These are phyloP conservation scores for Clavariopsis aquatica DNA, from an alignment of 495 filamentous ascomycete genomes.

Conservation along the genomic window DNA sequence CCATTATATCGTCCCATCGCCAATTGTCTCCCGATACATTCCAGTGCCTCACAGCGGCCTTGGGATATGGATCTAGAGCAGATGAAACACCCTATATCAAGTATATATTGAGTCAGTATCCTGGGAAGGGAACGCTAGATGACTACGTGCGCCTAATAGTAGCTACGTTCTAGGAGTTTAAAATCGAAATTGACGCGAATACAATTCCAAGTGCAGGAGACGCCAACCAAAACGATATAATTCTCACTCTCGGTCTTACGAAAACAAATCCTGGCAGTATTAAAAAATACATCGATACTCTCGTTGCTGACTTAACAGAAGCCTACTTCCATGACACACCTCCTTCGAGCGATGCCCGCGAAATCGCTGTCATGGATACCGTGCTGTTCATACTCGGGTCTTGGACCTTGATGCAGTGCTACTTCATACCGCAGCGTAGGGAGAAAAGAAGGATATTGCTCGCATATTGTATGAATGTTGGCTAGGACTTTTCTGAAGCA, in stretches of 20 bases:
- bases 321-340: neutral
- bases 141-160: conserved; percentile 1
- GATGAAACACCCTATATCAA: conserved; percentile 2
- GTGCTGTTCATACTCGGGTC: conserved; percentile 4
- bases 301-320: neutral
- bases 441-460: neutral
- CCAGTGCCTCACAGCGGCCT: neutral
- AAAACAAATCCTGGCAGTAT: neutral
- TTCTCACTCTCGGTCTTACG: neutral
- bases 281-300: conserved; percentile 1
- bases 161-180: neutral
- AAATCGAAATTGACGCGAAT: neutral
- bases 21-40: conserved; percentile 3
- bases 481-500: neutral
- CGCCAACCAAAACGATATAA: neutral
- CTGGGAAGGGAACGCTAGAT: conserved; percentile 5
- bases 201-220: neutral
- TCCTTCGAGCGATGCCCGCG: neutral
- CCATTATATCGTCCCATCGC: neutral
- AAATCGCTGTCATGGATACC: conserved; percentile 7
- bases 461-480: neutral
- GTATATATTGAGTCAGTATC: conserved; percentile 4
- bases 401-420: conserved; percentile 8
- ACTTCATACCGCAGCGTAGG: neutral
- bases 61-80: neutral